Evolutionary conservation across 2,329 filamentous ascomycete species (phyloP).

Genomic region (Dothiorella sarmentorum): DNA sequence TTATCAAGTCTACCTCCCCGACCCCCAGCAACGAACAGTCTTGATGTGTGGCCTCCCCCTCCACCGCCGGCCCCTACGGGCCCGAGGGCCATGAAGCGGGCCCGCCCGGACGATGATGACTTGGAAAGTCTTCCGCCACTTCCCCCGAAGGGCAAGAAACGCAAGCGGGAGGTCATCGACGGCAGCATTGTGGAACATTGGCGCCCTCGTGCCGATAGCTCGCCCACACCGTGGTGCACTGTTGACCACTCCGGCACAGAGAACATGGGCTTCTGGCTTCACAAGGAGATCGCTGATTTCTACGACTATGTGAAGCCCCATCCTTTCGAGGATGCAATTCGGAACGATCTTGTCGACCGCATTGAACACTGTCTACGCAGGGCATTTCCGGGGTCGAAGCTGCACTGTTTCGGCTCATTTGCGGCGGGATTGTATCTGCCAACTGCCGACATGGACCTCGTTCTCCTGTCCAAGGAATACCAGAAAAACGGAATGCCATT

Average conservation of each 20-base stretch:
- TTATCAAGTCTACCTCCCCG: not conserved
- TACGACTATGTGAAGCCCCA: slow-evolving; percentile 78
- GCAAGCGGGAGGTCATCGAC: slow-evolving; percentile 53
- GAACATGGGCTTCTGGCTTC: slow-evolving; percentile 63
- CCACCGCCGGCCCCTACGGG: not conserved
- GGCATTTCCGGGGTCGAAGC: slow-evolving; percentile 58
- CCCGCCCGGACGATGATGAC: not conserved
- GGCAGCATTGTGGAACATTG: slow-evolving; percentile 44
- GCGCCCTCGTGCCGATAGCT: slow-evolving; percentile 32
- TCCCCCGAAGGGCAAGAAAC: slow-evolving; percentile 60
- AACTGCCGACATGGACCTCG: slow-evolving; percentile 90
- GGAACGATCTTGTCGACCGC: slow-evolving; percentile 67
- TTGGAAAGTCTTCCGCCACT: slow-evolving; percentile 1
- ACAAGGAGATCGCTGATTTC: slow-evolving; percentile 88
- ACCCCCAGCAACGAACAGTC: slow-evolving; percentile 9
- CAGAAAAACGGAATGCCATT: slow-evolving; percentile 41
- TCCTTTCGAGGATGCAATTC: slow-evolving; percentile 72
- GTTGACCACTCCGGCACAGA: slow-evolving; percentile 53
- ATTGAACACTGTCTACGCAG: slow-evolving; percentile 45
- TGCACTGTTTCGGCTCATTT: slow-evolving; percentile 88
- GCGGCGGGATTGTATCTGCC: slow-evolving; percentile 74
- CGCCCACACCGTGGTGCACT: slow-evolving; percentile 61
- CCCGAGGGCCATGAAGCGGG: not conserved
- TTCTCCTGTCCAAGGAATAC: slow-evolving; percentile 67
- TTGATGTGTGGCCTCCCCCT: slow-evolving; percentile 23